Percentiles rank a stretch among this genome's conserved stretches.
phyloP scores from a whole-genome alignment of 371 early-diverging fungal genomes.

The Capillidium rhysosporum region DNA sequence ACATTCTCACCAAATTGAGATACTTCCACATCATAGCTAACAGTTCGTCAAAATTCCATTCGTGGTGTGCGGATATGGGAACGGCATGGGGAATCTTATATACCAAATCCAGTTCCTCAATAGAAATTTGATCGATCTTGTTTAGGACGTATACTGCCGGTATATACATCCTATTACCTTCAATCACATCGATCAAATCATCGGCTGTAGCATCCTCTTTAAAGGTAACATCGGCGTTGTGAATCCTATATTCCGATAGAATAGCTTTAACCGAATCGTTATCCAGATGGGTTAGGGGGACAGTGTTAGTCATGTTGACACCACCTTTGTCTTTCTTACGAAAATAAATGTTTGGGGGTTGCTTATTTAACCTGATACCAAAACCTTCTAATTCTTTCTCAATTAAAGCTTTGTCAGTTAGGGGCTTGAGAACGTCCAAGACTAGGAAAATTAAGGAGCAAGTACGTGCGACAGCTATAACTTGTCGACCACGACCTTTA shows the following conservation, averaged over 20 bases:
- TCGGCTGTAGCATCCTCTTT: conserved; percentile 73
- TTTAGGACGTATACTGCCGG: conserved; percentile 84
- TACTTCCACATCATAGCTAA: conserved; percentile 90
- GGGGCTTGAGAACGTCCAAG: conserved; percentile 90
- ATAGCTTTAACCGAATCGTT: conserved; percentile 71
- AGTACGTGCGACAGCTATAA: conserved; percentile 84
- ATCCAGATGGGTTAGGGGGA: conserved; percentile 68
- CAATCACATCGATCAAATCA: conserved; percentile 92
- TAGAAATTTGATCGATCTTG: conserved; percentile 87
- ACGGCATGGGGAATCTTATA: conserved; percentile 97
- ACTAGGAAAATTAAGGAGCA: conserved; percentile 89
- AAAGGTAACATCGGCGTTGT: conserved; percentile 83
- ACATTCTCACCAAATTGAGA: conserved; percentile 45
- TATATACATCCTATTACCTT: conserved; percentile 64
- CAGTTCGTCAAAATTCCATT: conserved; percentile 98
- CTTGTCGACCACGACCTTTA: conserved; percentile 97
- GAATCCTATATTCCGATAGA: conserved; percentile 77
- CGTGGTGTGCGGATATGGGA: conserved; percentile 93
- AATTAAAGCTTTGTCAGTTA: conserved; percentile 82
- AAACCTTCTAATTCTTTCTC: conserved; percentile 97
- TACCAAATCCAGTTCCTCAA: conserved; percentile 70
- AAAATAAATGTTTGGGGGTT: conserved; percentile 90
- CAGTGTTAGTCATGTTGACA: conserved; percentile 73
- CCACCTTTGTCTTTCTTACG: conserved; percentile 90
- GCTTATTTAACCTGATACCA: conserved; percentile 94